Evolutionary conservation across 768 basidiomycete species (phyloP).

Genomic region (Phanerochaete carnosa): DNA sequence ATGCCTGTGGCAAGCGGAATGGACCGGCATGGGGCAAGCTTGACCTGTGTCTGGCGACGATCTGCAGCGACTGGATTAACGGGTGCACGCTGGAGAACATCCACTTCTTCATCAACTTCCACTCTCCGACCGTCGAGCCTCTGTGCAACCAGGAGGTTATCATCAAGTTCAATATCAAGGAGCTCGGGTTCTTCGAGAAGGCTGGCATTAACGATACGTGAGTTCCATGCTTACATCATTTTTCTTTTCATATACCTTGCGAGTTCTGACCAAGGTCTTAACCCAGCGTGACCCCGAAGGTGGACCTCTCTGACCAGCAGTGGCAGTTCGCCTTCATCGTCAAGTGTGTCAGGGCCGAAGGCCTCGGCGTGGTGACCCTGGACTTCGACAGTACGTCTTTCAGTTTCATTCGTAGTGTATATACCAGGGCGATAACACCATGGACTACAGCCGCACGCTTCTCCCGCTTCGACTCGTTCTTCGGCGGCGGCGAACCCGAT

Average conservation of each 20-base stretch:
- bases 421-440: no score
- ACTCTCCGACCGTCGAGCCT: slow-evolving; percentile 11
- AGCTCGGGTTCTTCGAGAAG: slow-evolving; percentile 6
- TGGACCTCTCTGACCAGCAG: not conserved
- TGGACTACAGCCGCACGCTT: no score
- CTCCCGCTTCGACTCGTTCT: no score
- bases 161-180: slow-evolving; percentile 8
- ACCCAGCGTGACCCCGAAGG: not conserved
- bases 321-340: slow-evolving; percentile 20
- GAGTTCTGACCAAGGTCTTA: not conserved
- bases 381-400: slow-evolving; percentile 17
- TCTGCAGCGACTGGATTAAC: slow-evolving; percentile 26
- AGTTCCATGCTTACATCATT: not conserved
- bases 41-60: slow-evolving; percentile 26
- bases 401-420: no score
- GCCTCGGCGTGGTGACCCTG: slow-evolving; percentile 5
- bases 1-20: slow-evolving; percentile 47
- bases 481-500: no score
- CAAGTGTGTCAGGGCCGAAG: slow-evolving; percentile 11
- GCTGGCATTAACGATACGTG: not conserved
- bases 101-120: slow-evolving; percentile 20
- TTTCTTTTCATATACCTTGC: not conserved
- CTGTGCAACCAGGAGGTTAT: slow-evolving; percentile 7
- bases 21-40: slow-evolving; percentile 38
- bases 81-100: not conserved